phyloP scores from a whole-genome alignment of 306 rosid species.

The Alnus rubra region DNA sequence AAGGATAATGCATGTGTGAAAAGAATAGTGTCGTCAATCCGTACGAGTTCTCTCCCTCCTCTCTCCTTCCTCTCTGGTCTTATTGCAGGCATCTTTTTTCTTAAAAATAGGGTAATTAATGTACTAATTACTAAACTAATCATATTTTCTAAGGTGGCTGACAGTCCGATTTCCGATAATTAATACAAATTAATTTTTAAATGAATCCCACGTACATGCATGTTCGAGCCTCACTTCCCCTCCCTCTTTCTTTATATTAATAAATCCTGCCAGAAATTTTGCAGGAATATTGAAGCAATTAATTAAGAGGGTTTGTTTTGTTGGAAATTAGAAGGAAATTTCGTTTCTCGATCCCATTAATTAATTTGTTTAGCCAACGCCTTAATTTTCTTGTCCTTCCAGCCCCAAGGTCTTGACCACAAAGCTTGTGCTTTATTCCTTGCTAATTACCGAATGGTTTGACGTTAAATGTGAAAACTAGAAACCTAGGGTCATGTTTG shows the following conservation, averaged over 20 bases:
- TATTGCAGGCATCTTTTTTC: slow-evolving; percentile 18
- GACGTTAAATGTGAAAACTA: no score
- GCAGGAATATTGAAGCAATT: slow-evolving; percentile 22
- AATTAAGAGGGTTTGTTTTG: slow-evolving; percentile 1
- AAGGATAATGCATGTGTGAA: slow-evolving; percentile 39
- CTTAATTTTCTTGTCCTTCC: no score
- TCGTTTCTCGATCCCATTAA: slow-evolving; percentile 17
- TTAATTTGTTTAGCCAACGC: no score
- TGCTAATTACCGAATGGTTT: not conserved
- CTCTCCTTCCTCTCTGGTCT: slow-evolving; percentile 30
- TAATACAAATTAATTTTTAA: slow-evolving; percentile 4
- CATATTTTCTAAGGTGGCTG: slow-evolving; percentile 40
- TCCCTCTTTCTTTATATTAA: slow-evolving; percentile 26
- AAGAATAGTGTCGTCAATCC: slow-evolving; percentile 58
- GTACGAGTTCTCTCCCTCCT: slow-evolving; percentile 41
- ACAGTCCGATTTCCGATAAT: slow-evolving; percentile 44
- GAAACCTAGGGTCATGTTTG: no score
- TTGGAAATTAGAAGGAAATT: slow-evolving; percentile 53
- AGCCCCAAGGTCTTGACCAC: no score
- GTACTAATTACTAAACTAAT: not conserved
- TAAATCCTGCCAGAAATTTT: slow-evolving; percentile 35
- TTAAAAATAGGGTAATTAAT: not conserved
- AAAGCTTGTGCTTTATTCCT: not conserved
- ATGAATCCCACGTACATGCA: slow-evolving; percentile 33
- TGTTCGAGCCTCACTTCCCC: slow-evolving; percentile 39